phyloP scores from a whole-genome alignment of 2,329 filamentous ascomycete species.

The Fusarium nygamai region DNA sequence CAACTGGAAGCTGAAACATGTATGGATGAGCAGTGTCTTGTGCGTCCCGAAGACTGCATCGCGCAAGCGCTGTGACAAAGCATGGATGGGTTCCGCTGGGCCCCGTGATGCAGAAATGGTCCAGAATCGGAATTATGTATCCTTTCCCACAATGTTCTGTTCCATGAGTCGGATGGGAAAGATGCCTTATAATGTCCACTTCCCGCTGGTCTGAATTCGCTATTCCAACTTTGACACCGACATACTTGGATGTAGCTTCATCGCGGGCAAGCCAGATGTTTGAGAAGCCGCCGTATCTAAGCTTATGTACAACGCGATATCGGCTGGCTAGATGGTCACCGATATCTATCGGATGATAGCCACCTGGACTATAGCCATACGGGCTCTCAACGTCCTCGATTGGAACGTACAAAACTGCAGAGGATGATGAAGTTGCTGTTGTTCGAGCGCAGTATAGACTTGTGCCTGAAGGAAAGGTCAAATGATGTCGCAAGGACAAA shows the following conservation, averaged over 20 bases:
- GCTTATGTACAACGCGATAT: constrained; percentile 44
- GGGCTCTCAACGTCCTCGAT: neutral
- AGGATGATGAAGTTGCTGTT: neutral
- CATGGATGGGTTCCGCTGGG: constrained; percentile 46
- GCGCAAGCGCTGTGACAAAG: constrained; percentile 37
- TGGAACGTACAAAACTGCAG: neutral
- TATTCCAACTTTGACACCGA: constrained; percentile 47
- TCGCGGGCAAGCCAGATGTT: constrained; percentile 49
- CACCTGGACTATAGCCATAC: constrained; percentile 46
- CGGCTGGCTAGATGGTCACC: constrained; percentile 47
- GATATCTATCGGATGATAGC: constrained; percentile 52
- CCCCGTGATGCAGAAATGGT: constrained; percentile 41
- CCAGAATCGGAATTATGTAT: constrained; percentile 29
- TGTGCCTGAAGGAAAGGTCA: too few species aligned
- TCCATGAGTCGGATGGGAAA: neutral
- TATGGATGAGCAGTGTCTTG: neutral
- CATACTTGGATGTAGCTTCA: constrained; percentile 34
- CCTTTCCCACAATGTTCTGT: accelerated
- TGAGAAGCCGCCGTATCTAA: constrained; percentile 45
- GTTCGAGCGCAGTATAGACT: neutral
- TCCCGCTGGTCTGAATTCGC: constrained; percentile 36
- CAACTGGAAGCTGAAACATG: constrained; percentile 42
- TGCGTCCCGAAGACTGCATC: constrained; percentile 40
- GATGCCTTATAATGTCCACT: constrained; percentile 35
- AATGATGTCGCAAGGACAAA: neutral